Percentiles rank a stretch among this genome's conserved stretches.
These are phyloP conservation scores for Aspergillus wentii DNA, from an alignment of 495 filamentous ascomycete genomes.

Conservation along the genomic window DNA sequence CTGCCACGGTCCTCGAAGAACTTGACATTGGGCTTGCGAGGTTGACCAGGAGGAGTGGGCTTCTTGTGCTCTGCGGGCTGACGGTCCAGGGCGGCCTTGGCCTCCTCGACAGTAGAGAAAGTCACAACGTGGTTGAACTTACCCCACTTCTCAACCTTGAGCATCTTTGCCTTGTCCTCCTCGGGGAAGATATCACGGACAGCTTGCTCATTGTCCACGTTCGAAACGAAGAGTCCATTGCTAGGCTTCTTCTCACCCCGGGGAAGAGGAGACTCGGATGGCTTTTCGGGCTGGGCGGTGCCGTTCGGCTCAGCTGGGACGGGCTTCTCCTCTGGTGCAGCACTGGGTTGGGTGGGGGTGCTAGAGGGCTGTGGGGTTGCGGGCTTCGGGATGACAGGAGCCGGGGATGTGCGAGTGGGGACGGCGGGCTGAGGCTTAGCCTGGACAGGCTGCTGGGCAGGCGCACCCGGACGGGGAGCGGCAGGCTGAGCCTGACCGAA, in stretches of 20 bases:
- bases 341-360: conserved; percentile 29
- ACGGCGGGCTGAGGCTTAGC: conserved; percentile 29
- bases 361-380: conserved; percentile 48
- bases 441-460: conserved; percentile 33
- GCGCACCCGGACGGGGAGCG: conserved; percentile 17
- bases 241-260: conserved; percentile 51
- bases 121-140: conserved; percentile 74
- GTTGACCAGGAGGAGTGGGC: conserved; percentile 53
- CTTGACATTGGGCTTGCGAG: conserved; percentile 71
- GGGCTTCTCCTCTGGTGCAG: conserved; percentile 28
- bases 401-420: conserved; percentile 41
- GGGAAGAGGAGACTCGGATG: conserved; percentile 30
- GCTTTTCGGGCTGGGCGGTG: conserved; percentile 31
- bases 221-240: conserved; percentile 80
- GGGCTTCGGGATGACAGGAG: conserved; percentile 50
- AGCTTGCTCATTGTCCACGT: conserved; percentile 70
- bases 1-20: conserved; percentile 65
- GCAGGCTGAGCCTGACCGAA: conserved; percentile 37
- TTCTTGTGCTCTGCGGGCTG: conserved; percentile 71
- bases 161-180: conserved; percentile 74
- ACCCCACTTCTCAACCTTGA: conserved; percentile 70
- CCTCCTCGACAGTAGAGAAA: conserved; percentile 72
- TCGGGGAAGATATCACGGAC: conserved; percentile 73
- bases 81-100: conserved; percentile 66
- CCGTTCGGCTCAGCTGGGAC: conserved; percentile 32